Base-by-base conservation (phyloP, 2,329 filamentous ascomycete species). In the Claviceps lovelessii region DNA sequence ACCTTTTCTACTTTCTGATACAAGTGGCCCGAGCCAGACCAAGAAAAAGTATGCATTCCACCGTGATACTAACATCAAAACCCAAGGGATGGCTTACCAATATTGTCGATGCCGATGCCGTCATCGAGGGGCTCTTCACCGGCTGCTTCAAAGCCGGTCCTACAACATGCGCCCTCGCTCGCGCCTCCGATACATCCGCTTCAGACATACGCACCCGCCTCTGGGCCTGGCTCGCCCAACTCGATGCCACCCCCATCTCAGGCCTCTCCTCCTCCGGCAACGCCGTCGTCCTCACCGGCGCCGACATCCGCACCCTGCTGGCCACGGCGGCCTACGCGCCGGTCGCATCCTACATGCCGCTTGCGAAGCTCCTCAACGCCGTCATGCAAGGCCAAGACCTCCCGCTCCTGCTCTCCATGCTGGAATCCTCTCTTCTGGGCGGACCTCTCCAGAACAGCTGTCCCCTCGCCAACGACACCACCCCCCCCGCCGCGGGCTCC, bases 101-200 rank as follows among this genome's bases (percentile, higher is more conserved):
- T 60, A 64, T 70, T 0, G 58, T 63, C 44, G 72, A 75, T 53
- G 65, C 69, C 0, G 67, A 74, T 19, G 57, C 66, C 7, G 59
- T 69, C 15, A 58, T 68, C 33, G 61, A 64, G 15, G 54, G 59
- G 41, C 67, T 74, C 55, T 72, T 66, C 58, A 56, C 63, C 10
- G 63, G 65, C 5, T 74, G 72, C 59, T 71, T 66, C 58, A 54
- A 60, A 0, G 65, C 60, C 17, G 62, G 65, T 0, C 37, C 55
- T 9, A 31, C 56, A 1, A 47, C 53, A 0, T 73, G 71, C 53
- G 57, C 68, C 10, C 62, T 73, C 5, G 59, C 57, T 53, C 56
- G 57, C 1, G 0, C 48, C 0, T 49, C 51, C 7, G 70, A 73
- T 58, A 56, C 54, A 0, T 59, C 59, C 4, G 55, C 60, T 39